Conservation (phyloP, 768 basidiomycete genomes). For the Lactifluus volemus region DNA sequence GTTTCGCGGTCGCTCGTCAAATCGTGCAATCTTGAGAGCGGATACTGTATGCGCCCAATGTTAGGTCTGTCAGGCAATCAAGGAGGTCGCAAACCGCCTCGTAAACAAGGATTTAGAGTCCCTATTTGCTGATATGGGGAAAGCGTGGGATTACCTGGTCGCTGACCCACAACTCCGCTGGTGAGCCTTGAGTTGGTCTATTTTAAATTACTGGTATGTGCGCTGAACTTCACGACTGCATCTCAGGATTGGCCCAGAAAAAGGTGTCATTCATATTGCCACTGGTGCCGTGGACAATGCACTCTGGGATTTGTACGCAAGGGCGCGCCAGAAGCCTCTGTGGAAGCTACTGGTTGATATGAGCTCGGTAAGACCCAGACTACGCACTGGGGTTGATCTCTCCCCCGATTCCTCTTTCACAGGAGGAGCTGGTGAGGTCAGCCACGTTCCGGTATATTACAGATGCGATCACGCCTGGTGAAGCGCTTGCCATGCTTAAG, state of each 20-base stretch:
- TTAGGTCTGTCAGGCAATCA: conserved; percentile 79
- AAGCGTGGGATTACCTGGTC: conserved; percentile 80
- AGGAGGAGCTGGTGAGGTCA: conserved; percentile 74
- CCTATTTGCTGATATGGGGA: conserved; percentile 86
- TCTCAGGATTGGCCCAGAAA: conserved; percentile 82
- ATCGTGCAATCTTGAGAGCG: neutral
- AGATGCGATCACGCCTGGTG: conserved; percentile 86
- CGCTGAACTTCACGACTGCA: neutral
- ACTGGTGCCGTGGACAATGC: conserved; percentile 87
- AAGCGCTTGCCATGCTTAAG: conserved; percentile 77
- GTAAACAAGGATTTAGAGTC: conserved; percentile 74
- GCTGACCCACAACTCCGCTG: conserved; percentile 89
- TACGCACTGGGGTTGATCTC: neutral
- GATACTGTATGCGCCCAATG: no score
- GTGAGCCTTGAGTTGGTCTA: conserved; percentile 32
- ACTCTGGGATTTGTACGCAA: conserved; percentile 89
- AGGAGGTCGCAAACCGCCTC: conserved; percentile 70
- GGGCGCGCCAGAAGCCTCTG: conserved; percentile 70
- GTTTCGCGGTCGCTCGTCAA: neutral
- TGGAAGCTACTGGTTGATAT: conserved; percentile 95
- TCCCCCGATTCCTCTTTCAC: neutral
- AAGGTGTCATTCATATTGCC: conserved; percentile 90
- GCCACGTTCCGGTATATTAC: conserved; percentile 86
- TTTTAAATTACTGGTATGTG: neutral
- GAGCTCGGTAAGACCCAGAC: conserved; percentile 46